Conservation (phyloP, 2,329 filamentous ascomycete species). For the Sporothrix brasiliensis region DNA sequence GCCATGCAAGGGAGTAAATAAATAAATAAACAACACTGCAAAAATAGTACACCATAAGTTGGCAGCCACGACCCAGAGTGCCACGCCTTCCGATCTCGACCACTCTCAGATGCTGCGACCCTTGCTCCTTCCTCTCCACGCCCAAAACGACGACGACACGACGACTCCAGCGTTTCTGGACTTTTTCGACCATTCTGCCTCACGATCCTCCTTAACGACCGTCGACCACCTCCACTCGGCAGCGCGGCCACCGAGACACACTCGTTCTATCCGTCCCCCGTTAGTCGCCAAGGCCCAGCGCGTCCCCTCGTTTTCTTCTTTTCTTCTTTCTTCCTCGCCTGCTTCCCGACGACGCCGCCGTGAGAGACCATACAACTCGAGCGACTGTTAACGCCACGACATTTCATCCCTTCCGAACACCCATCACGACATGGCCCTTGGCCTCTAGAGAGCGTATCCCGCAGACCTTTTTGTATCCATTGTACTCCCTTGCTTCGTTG, state of each 20-base stretch:
- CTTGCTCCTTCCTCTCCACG: conserved; percentile 21
- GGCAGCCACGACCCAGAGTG: conserved; percentile 15
- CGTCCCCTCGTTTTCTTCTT: neutral
- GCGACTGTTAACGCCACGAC: neutral
- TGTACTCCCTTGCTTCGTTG: neutral
- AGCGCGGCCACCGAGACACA: neutral
- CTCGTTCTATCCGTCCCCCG: neutral
- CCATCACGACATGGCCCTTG: conserved; percentile 11
- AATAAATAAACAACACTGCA: conserved; percentile 31
- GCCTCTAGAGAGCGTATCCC: conserved; percentile 6
- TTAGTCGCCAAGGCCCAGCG: conserved; percentile 15
- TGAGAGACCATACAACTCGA: neutral
- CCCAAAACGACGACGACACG: conserved; percentile 27
- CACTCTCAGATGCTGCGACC: neutral
- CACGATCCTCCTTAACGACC: neutral
- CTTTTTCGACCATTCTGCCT: neutral
- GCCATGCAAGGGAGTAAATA: conserved; percentile 26
- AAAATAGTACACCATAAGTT: neutral
- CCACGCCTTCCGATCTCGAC: neutral
- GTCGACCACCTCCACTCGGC: conserved; percentile 16
- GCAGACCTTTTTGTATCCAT: neutral
- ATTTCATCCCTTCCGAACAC: too few relatives aligned
- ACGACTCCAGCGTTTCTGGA: neutral
- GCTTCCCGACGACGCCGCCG: conserved; percentile 13
- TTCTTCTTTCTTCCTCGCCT: neutral